Conservation (phyloP, 192 early-diverging fungal genomes). For the Backusella mclennaniae region DNA sequence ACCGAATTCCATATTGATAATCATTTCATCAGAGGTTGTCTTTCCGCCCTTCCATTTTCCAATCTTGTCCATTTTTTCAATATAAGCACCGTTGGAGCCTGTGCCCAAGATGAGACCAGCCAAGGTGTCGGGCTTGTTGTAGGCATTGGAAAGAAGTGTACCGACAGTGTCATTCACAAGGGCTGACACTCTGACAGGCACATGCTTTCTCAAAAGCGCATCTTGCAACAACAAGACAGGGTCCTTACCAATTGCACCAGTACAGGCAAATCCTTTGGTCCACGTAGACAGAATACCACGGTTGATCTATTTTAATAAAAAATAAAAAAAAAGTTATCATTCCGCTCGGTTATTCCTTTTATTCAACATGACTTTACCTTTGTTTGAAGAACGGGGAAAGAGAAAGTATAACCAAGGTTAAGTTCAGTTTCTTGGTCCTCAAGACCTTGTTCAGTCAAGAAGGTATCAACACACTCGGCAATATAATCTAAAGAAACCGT, state of each 20-base stretch:
- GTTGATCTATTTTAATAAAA: constrained; percentile 42
- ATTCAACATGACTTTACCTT: constrained; percentile 20
- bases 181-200: constrained; percentile 83
- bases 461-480: constrained; percentile 81
- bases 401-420: constrained; percentile 90
- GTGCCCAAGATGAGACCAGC: constrained; percentile 95
- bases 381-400: constrained; percentile 91
- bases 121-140: constrained; percentile 73
- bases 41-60: constrained; percentile 63
- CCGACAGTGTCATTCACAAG: constrained; percentile 98
- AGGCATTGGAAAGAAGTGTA: constrained; percentile 86
- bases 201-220: constrained; percentile 68
- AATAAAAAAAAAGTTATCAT: background rate
- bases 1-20: constrained; percentile 97
- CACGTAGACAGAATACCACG: constrained; percentile 64
- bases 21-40: constrained; percentile 64
- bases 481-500: constrained; percentile 73
- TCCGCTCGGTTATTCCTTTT: too few species aligned
- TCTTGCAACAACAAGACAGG: constrained; percentile 81
- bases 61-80: constrained; percentile 79
- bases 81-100: constrained; percentile 94
- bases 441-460: constrained; percentile 52
- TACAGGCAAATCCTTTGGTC: constrained; percentile 89
- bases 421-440: constrained; percentile 25
- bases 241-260: constrained; percentile 80